Conservation (phyloP, 1,139 yeast genomes). For the Lodderomyces margitis region DNA sequence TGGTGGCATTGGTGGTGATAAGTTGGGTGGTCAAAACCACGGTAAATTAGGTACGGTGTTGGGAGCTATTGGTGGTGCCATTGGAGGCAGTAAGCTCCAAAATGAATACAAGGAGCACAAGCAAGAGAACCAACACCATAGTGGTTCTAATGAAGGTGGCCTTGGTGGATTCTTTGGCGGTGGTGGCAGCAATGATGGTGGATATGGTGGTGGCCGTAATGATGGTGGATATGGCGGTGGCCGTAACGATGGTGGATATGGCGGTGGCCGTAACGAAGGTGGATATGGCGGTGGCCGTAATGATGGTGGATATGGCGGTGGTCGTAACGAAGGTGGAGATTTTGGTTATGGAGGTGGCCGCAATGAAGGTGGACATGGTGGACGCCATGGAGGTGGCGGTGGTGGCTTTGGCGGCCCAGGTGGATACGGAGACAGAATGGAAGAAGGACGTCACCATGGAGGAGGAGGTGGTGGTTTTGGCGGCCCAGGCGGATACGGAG, state of each 20-base stretch:
- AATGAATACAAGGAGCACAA: slow-evolving; percentile 29
- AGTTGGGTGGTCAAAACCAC: slow-evolving; percentile 39
- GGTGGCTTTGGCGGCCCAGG: background rate
- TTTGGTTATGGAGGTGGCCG: slow-evolving; percentile 15
- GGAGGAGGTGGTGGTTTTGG: slow-evolving; percentile 13
- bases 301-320: slow-evolving; percentile 13
- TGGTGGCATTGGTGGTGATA: slow-evolving; percentile 53
- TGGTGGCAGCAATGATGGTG: slow-evolving; percentile 14
- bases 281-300: slow-evolving; percentile 2
- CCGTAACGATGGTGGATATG: slow-evolving; percentile 11
- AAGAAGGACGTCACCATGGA: too few relatives aligned
- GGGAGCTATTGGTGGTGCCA: slow-evolving; percentile 63
- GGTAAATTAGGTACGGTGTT: slow-evolving; percentile 51
- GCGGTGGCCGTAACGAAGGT: slow-evolving; percentile 17
- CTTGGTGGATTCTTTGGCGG: too few relatives aligned
- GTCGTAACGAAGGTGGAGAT: slow-evolving; percentile 14
- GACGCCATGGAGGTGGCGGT: slow-evolving; percentile 9
- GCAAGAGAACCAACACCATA: slow-evolving; percentile 14
- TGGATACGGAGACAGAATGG: too few relatives aligned
- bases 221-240: slow-evolving; percentile 7
- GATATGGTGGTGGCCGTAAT: slow-evolving; percentile 14
- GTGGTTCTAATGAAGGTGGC: slow-evolving; percentile 15
- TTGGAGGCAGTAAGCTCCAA: slow-evolving; percentile 55
- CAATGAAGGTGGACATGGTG: slow-evolving; percentile 19
- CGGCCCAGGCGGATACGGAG: slow-evolving; percentile 10